phyloP scores from a whole-genome alignment of 129 eudicot species.

The Pulicaria dysenterica region DNA sequence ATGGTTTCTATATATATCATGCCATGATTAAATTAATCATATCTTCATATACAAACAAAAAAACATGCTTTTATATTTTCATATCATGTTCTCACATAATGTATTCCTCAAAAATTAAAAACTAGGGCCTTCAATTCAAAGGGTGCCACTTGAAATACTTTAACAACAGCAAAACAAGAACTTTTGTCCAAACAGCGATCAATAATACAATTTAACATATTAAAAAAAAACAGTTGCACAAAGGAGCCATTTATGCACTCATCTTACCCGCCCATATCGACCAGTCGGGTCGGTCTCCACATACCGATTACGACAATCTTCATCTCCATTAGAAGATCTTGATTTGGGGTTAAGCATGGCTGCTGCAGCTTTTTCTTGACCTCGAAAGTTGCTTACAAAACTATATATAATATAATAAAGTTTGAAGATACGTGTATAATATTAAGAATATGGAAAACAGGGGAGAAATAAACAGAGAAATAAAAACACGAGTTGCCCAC shows the following conservation, averaged over 20 bases:
- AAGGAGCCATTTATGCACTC: slow-evolving; percentile 10
- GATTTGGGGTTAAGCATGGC: slow-evolving; percentile 45
- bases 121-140: neutral
- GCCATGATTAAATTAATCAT: neutral
- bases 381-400: slow-evolving; percentile 29
- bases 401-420: slow-evolving; percentile 34
- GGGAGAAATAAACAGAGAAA: slow-evolving; percentile 18
- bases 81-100: neutral
- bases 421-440: slow-evolving; percentile 28
- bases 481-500: slow-evolving; percentile 24
- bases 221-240: neutral
- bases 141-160: neutral
- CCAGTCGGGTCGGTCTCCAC: slow-evolving; percentile 83
- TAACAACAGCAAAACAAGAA: slow-evolving; percentile 9
- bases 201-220: slow-evolving; percentile 15
- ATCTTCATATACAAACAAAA: neutral
- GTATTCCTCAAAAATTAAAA: slow-evolving; percentile 1
- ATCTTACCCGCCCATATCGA: slow-evolving; percentile 86
- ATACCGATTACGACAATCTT: slow-evolving; percentile 38
- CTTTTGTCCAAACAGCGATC: neutral
- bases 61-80: neutral
- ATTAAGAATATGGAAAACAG: slow-evolving; percentile 30
- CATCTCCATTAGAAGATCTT: slow-evolving; percentile 32
- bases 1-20: slow-evolving; percentile 8
- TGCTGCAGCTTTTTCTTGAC: slow-evolving; percentile 32